phyloP scores from a whole-genome alignment of 2,329 filamentous ascomycete genomes.

The Fusarium buharicum region DNA sequence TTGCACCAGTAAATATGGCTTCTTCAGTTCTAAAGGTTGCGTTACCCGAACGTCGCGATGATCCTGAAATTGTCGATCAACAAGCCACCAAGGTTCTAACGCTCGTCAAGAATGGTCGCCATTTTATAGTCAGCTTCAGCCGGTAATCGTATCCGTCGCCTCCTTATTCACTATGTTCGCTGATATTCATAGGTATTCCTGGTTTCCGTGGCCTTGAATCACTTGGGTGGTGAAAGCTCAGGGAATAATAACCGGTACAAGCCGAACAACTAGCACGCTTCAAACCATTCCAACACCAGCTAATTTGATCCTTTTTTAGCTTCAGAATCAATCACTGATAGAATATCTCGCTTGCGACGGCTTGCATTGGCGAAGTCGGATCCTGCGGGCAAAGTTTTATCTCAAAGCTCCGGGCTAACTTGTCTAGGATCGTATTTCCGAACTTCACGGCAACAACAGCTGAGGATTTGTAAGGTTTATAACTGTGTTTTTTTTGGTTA shows the following conservation, averaged over 20 bases:
- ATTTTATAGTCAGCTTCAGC: slow-evolving; percentile 60
- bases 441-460: slow-evolving; percentile 61
- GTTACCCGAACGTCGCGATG: slow-evolving; percentile 28
- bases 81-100: slow-evolving; percentile 53
- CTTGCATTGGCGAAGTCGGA: slow-evolving; percentile 57
- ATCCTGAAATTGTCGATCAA: slow-evolving; percentile 27
- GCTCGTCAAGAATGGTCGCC: slow-evolving; percentile 55
- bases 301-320: slow-evolving; percentile 59
- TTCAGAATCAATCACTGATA: slow-evolving; percentile 55
- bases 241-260: slow-evolving; percentile 49
- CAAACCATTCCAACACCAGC: slow-evolving; percentile 58
- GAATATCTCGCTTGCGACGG: slow-evolving; percentile 55
- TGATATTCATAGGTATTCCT: slow-evolving; percentile 52
- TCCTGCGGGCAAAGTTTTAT: slow-evolving; percentile 51
- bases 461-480: slow-evolving; percentile 56
- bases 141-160: slow-evolving; percentile 48
- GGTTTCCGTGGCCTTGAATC: slow-evolving; percentile 60
- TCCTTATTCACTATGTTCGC: accelerated
- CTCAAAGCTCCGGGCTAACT: accelerated
- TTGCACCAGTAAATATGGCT: slow-evolving; percentile 18
- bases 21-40: slow-evolving; percentile 25
- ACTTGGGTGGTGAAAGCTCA: slow-evolving; percentile 58
- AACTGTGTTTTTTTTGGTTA: no score
- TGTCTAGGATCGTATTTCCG: slow-evolving; percentile 54
- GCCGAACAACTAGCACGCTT: slow-evolving; percentile 51